phyloP scores from a whole-genome alignment of 768 basidiomycete genomes.

The Clathrus columnatus region DNA sequence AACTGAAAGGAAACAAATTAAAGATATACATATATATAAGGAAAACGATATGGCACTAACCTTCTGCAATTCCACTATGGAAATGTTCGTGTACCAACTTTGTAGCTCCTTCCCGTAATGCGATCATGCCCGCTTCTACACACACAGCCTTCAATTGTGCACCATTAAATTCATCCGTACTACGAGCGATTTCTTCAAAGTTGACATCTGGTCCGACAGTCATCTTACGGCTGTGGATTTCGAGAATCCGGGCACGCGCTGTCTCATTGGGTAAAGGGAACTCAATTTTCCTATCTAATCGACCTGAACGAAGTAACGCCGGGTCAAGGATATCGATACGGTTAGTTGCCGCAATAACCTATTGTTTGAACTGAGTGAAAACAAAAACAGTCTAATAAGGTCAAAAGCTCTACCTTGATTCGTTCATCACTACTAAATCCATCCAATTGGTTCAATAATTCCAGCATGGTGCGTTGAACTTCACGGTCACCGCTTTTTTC shows the following conservation, averaged over 20 bases:
- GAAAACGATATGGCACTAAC: no score
- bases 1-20: slow-evolving; percentile 38
- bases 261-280: slow-evolving; percentile 95
- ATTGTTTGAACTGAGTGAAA: slow-evolving; percentile 2
- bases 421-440: slow-evolving; percentile 95
- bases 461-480: slow-evolving; percentile 99
- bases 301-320: slow-evolving; percentile 94
- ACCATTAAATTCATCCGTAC: slow-evolving; percentile 98
- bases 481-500: slow-evolving; percentile 99
- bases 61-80: slow-evolving; percentile 84
- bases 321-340: slow-evolving; percentile 98
- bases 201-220: slow-evolving; percentile 80
- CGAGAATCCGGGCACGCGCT: slow-evolving; percentile 91
- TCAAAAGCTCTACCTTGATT: slow-evolving; percentile 69
- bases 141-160: slow-evolving; percentile 96
- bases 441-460: slow-evolving; percentile 94
- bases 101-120: slow-evolving; percentile 84
- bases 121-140: slow-evolving; percentile 99
- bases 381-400: slow-evolving; percentile 2
- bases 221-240: slow-evolving; percentile 98
- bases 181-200: slow-evolving; percentile 92
- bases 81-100: slow-evolving; percentile 93
- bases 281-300: slow-evolving; percentile 96
- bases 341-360: slow-evolving; percentile 99
- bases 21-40: slow-evolving; percentile 1